Evolutionary conservation across 345 rosid species (phyloP), one percentile per base, ranked within the genome.

Genomic region (Salix koriyanagi): DNA sequence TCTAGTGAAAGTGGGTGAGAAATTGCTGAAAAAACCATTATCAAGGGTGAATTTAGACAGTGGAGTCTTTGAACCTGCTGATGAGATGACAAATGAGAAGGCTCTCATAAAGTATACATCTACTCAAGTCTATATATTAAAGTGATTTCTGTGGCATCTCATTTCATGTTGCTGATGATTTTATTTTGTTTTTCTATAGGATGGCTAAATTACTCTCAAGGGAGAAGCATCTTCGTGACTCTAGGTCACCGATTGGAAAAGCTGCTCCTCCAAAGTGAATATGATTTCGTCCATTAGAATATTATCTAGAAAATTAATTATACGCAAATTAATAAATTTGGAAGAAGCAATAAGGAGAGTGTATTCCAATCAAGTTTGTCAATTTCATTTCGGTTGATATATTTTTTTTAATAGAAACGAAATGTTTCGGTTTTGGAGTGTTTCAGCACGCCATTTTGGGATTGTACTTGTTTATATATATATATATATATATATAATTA

Each of bases 161-260:
- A 19, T 21, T 52, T 5, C 11, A 25, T 26, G 11, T 25, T 62
- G 2, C 14, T 54, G 41, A 34, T 26, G 41, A 34, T 26, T 14
- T 21, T 2, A 0, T 26, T 32, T 52, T 32, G 19, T 14, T 7
- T 42, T 2, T 42, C 74, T 79, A 69, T 74, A 93, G 93, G 83
- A 77, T 89, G 75, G 98, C 97, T 3, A 84, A 80, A 71, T 4
- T 82, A 13, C 92, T 93, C 25, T 90, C 97, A 0, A 74, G 75
- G 10, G 93, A 93, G 86, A 90, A 84, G 79, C 78, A 62, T 71
- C 80, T 78, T 46, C 92, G 93, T 6, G 72, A 74, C 41, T 65
- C 79, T 4, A 87, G 78, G 32, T 89, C 84, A 67, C 87, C 90
- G 0, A 64, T 67, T 14, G 86, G 50, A 37, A 61, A 64, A 34